Evolutionary conservation across 805 yeast genomes (phyloP).

Genomic region (Candida hispaniensis): DNA sequence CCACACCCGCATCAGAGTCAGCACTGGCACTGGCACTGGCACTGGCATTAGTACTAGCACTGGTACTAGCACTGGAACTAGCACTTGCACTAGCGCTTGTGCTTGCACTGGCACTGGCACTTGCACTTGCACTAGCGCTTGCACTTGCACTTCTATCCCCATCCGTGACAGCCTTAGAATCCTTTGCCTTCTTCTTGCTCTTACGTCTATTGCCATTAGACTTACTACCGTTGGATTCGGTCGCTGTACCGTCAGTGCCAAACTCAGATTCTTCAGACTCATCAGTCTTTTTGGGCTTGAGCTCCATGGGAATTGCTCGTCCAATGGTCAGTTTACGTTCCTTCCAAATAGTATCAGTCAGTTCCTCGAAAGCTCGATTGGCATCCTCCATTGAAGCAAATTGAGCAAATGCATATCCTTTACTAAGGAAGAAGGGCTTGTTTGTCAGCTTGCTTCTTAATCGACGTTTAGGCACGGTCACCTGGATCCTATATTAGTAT

Average conservation of each 20-base stretch:
- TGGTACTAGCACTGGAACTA: too few species aligned
- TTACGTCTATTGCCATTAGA: slow-evolving; percentile 10
- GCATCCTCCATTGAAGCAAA: slow-evolving; percentile 33
- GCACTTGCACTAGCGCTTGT: too few species aligned
- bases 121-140: slow-evolving; percentile 1
- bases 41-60: too few species aligned
- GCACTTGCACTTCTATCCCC: slow-evolving; percentile 1
- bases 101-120: too few species aligned
- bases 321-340: slow-evolving; percentile 21
- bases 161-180: too few species aligned
- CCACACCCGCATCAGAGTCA: too few species aligned
- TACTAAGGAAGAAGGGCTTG: slow-evolving; percentile 17
- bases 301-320: slow-evolving; percentile 33
- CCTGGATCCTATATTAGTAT: slow-evolving; percentile 14
- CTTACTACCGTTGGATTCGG: slow-evolving; percentile 7
- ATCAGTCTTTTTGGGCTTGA: slow-evolving; percentile 18
- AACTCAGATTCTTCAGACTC: slow-evolving; percentile 4
- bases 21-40: too few species aligned
- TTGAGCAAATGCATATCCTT: slow-evolving; percentile 51
- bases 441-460: slow-evolving; percentile 11
- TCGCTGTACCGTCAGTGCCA: neutral
- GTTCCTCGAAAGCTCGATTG: slow-evolving; percentile 33
- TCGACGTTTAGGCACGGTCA: slow-evolving; percentile 15
- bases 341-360: slow-evolving; percentile 29
- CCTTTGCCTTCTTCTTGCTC: slow-evolving; percentile 12